Conservation (phyloP, 192 early-diverging fungal species). For the Entomortierella chlamydospora region DNA sequence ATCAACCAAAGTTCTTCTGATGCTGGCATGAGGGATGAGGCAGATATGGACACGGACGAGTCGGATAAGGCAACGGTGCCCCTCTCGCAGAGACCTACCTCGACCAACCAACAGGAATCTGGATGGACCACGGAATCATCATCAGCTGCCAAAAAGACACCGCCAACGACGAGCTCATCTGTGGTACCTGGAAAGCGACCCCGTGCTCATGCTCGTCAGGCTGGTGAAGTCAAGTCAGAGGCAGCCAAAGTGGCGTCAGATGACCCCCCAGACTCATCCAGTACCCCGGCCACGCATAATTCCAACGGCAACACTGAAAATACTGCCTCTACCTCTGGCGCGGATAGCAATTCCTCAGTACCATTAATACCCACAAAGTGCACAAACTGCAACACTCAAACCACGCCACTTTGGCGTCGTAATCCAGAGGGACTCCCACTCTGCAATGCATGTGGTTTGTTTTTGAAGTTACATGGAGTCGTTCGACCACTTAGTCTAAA, state of each 20-base stretch:
- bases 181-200: slow-evolving; percentile 47
- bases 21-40: slow-evolving; percentile 21
- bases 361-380: slow-evolving; percentile 66
- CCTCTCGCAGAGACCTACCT: slow-evolving; percentile 4
- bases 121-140: slow-evolving; percentile 15
- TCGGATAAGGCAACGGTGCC: slow-evolving; percentile 12
- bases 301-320: slow-evolving; percentile 23
- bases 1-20: slow-evolving; percentile 6
- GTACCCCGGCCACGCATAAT: slow-evolving; percentile 17
- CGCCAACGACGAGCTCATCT: slow-evolving; percentile 36
- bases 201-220: slow-evolving; percentile 38
- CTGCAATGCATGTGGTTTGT: slow-evolving; percentile 98
- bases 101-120: slow-evolving; percentile 11
- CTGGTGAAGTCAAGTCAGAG: slow-evolving; percentile 21
- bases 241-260: slow-evolving; percentile 9
- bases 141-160: slow-evolving; percentile 37
- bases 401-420: slow-evolving; percentile 97
- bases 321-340: slow-evolving; percentile 21
- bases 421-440: slow-evolving; percentile 89
- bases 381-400: slow-evolving; percentile 88
- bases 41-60: slow-evolving; percentile 47
- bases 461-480: slow-evolving; percentile 93
- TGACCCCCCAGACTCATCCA: slow-evolving; percentile 1
- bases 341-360: slow-evolving; percentile 29
- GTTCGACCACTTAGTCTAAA: slow-evolving; percentile 89